These are phyloP conservation scores for Phytopythium cucurbitacearum DNA, from an alignment of 352 stramenopile genomes.

Conservation along the genomic window DNA sequence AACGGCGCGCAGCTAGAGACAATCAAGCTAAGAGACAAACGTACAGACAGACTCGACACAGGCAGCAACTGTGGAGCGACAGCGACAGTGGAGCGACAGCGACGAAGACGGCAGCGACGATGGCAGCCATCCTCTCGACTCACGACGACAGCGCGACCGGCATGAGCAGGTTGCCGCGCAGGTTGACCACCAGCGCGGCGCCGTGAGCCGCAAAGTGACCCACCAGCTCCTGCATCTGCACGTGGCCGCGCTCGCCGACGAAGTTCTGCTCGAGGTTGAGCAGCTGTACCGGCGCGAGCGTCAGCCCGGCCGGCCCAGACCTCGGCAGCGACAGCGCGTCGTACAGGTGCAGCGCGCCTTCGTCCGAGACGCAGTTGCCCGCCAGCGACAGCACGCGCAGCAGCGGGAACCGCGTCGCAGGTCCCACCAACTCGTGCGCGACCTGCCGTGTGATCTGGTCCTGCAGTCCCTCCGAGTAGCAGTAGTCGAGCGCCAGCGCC, in stretches of 20 bases:
- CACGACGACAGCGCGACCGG: not conserved
- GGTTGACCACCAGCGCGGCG: constrained; percentile 18
- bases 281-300: constrained; percentile 5
- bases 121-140: not conserved
- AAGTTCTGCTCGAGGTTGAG: constrained; percentile 55
- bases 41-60: too few species aligned
- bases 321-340: constrained; percentile 20
- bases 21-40: too few species aligned
- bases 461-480: constrained; percentile 44
- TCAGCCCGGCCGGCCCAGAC: not conserved
- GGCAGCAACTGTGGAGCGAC: not conserved
- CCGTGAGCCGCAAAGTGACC: constrained; percentile 16
- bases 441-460: constrained; percentile 44
- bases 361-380: constrained; percentile 58
- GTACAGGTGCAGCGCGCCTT: constrained; percentile 31
- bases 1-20: too few species aligned
- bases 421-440: constrained; percentile 20
- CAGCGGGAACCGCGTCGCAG: constrained; percentile 21
- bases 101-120: not conserved
- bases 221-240: constrained; percentile 36
- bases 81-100: not conserved
- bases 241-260: constrained; percentile 41
- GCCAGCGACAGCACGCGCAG: constrained; percentile 31
- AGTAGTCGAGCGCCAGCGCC: constrained; percentile 30
- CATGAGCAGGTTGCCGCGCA: constrained; percentile 33